Conservation (phyloP, 1,139 yeast species). For the Debaryomyces coudertii region DNA sequence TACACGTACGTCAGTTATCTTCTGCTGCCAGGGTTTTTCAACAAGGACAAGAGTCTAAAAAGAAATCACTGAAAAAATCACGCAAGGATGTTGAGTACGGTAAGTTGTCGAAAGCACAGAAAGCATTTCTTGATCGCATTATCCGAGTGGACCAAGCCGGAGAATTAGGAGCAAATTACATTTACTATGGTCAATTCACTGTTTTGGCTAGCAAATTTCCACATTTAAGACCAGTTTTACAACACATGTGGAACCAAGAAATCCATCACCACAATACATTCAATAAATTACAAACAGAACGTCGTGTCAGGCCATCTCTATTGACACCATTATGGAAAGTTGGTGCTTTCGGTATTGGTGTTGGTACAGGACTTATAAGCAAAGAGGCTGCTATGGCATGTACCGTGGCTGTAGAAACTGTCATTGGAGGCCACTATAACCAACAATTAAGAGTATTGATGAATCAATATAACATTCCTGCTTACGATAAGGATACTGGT, state of each 20-base stretch:
- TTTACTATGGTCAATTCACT: constrained; percentile 86
- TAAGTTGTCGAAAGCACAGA: constrained; percentile 58
- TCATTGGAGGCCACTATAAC: constrained; percentile 94
- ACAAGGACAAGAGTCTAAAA: constrained; percentile 8
- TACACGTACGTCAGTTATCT: constrained; percentile 2
- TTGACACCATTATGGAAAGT: constrained; percentile 91
- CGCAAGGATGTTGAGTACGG: constrained; percentile 38
- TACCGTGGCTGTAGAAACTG: constrained; percentile 98
- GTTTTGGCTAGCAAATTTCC: constrained; percentile 74
- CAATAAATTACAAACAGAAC: constrained; percentile 70
- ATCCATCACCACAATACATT: constrained; percentile 86
- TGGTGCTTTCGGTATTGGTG: constrained; percentile 88
- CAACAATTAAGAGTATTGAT: constrained; percentile 78
- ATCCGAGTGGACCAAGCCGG: constrained; percentile 98
- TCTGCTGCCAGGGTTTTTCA: constrained; percentile 6
- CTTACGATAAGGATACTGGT: constrained; percentile 48
- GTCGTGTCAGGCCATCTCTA: constrained; percentile 87
- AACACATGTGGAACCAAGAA: constrained; percentile 99
- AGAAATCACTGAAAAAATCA: constrained; percentile 22
- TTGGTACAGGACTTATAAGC: constrained; percentile 81
- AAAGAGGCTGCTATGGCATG: constrained; percentile 99
- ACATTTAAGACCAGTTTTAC: constrained; percentile 69
- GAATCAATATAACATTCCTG: constrained; percentile 57
- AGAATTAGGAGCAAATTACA: constrained; percentile 95
- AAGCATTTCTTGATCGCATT: constrained; percentile 71